These are phyloP conservation scores for Drechslerella coelobrocha DNA, from an alignment of 2,329 filamentous ascomycete genomes.

Conservation along the genomic window DNA sequence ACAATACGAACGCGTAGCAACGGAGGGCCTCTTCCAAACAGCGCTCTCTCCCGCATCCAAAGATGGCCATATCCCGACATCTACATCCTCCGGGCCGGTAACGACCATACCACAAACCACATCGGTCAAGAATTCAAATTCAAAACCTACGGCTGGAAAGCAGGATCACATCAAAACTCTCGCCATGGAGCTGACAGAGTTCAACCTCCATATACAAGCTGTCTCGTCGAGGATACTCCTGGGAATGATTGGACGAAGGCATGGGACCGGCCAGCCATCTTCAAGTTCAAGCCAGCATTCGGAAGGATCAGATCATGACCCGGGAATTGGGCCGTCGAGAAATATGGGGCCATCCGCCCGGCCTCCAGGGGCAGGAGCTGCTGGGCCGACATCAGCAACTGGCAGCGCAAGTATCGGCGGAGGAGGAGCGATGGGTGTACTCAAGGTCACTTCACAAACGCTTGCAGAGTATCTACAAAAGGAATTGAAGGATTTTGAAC, in stretches of 20 bases:
- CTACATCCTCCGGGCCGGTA: slow-evolving; percentile 13
- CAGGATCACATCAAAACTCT: slow-evolving; percentile 52
- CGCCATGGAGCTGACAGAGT: slow-evolving; percentile 55
- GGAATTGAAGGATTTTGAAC: slow-evolving; percentile 54
- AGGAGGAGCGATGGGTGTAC: slow-evolving; percentile 53
- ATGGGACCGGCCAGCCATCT: slow-evolving; percentile 50
- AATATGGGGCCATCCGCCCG: slow-evolving; percentile 31
- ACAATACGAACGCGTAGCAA: slow-evolving; percentile 53
- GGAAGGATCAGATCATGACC: slow-evolving; percentile 48
- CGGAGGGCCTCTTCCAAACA: slow-evolving; percentile 52
- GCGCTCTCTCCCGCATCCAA: slow-evolving; percentile 43
- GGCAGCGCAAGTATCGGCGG: slow-evolving; percentile 45
- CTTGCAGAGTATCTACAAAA: slow-evolving; percentile 54
- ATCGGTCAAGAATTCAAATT: slow-evolving; percentile 1
- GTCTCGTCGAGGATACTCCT: slow-evolving; percentile 53
- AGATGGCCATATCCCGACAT: slow-evolving; percentile 21
- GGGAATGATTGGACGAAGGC: slow-evolving; percentile 54
- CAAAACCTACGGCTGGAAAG: slow-evolving; percentile 5
- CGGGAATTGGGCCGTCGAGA: slow-evolving; percentile 40
- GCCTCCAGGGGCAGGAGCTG: slow-evolving; percentile 19
- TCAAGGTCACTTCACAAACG: slow-evolving; percentile 54
- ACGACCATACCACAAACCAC: slow-evolving; percentile 1
- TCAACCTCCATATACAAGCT: slow-evolving; percentile 54
- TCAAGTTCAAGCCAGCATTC: slow-evolving; percentile 54
- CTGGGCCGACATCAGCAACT: slow-evolving; percentile 34